Conservation (phyloP, 768 basidiomycete species). For the Tulasnella sp. region DNA sequence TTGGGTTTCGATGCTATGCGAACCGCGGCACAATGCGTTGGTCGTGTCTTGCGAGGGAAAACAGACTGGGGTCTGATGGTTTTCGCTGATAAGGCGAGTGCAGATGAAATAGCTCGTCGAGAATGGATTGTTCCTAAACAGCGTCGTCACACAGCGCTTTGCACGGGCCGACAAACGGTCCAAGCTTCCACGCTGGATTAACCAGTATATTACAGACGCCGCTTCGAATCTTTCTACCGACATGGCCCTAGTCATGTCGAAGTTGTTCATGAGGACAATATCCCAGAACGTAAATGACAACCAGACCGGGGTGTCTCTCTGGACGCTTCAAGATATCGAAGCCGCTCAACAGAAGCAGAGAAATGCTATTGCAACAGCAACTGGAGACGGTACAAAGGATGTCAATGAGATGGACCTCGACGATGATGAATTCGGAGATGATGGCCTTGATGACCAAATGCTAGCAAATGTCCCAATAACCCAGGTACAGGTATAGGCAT, state of each 20-base stretch:
- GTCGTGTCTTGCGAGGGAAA: slow-evolving; percentile 92
- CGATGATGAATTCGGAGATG: slow-evolving; percentile 35
- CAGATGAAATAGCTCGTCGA: not conserved
- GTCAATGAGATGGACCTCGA: slow-evolving; percentile 36
- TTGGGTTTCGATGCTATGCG: slow-evolving; percentile 99
- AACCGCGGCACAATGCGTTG: slow-evolving; percentile 97
- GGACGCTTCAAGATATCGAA: slow-evolving; percentile 87
- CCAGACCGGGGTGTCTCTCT: slow-evolving; percentile 84
- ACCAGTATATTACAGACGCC: slow-evolving; percentile 97
- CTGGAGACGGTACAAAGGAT: slow-evolving; percentile 26
- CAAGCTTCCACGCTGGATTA: slow-evolving; percentile 97
- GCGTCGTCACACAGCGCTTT: slow-evolving; percentile 65
- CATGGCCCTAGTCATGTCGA: slow-evolving; percentile 88
- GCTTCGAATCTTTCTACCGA: slow-evolving; percentile 96
- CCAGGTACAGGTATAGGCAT: not conserved
- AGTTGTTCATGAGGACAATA: slow-evolving; percentile 96
- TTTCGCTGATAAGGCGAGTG: slow-evolving; percentile 89
- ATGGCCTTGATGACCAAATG: slow-evolving; percentile 51
- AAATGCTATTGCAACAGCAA: slow-evolving; percentile 39
- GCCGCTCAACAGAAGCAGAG: slow-evolving; percentile 73
- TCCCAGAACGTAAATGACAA: slow-evolving; percentile 96
- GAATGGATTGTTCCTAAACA: slow-evolving; percentile 1
- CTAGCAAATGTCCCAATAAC: slow-evolving; percentile 28
- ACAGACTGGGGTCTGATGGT: slow-evolving; percentile 99
- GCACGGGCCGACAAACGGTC: slow-evolving; percentile 86